These are phyloP conservation scores for Chenopodium suecicum DNA, from an alignment of 148 eudicot genomes.

Conservation along the genomic window DNA sequence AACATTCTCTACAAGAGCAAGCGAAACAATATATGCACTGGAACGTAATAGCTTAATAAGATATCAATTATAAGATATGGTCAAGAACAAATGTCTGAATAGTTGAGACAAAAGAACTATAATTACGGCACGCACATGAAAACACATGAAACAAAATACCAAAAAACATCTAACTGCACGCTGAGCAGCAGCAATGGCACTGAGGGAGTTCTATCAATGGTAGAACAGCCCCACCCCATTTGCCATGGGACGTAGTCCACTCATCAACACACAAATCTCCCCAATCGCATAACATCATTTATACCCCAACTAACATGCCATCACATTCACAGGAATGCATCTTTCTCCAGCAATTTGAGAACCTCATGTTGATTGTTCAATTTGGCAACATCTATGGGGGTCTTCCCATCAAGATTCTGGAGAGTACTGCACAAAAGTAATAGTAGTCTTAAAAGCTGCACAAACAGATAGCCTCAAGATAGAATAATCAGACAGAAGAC, in stretches of 20 bases:
- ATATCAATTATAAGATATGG: neutral
- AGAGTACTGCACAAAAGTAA: slow-evolving; percentile 62
- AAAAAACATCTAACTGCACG: slow-evolving; percentile 19
- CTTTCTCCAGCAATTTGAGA: slow-evolving; percentile 83
- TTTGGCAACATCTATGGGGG: slow-evolving; percentile 95
- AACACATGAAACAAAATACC: slow-evolving; percentile 16
- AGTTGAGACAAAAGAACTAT: slow-evolving; percentile 1
- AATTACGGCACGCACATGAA: slow-evolving; percentile 14
- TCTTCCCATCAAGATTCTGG: slow-evolving; percentile 90
- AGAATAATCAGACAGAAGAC: neutral
- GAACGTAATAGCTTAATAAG: neutral
- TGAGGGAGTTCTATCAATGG: slow-evolving; percentile 16
- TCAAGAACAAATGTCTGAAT: slow-evolving; percentile 12
- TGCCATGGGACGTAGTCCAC: slow-evolving; percentile 9
- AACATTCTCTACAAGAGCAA: neutral
- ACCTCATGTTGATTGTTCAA: slow-evolving; percentile 88
- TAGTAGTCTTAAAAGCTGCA: slow-evolving; percentile 2
- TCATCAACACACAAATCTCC: slow-evolving; percentile 14
- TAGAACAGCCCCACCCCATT: slow-evolving; percentile 7
- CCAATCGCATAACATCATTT: slow-evolving; percentile 4
- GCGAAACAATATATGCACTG: neutral
- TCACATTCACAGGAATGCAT: slow-evolving; percentile 68
- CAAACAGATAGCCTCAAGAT: neutral
- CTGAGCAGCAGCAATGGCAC: slow-evolving; percentile 16
- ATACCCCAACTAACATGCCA: neutral